These are phyloP conservation scores for Adansonia grandidieri DNA, from an alignment of 441 rosid species.

Conservation along the genomic window DNA sequence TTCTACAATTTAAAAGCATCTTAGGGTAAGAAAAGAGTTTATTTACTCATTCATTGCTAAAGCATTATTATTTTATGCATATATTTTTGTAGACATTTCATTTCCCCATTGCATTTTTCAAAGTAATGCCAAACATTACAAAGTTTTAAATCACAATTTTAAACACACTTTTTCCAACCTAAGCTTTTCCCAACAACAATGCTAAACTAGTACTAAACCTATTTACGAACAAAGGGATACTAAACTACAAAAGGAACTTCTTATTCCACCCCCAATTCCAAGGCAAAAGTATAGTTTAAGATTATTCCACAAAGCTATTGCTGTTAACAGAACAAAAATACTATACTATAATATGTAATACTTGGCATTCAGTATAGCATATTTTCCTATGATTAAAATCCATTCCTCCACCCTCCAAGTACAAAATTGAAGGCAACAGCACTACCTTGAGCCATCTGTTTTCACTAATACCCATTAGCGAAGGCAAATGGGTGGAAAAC, in stretches of 20 bases:
- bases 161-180: too few species aligned
- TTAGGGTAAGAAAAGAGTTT: neutral
- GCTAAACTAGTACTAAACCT: neutral
- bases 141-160: too few species aligned
- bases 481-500: neutral
- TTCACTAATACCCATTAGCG: neutral
- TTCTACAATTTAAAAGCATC: neutral
- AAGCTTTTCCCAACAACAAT: neutral
- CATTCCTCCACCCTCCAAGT: neutral
- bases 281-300: neutral
- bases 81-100: too few species aligned
- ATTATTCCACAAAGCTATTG: too few species aligned
- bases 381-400: neutral
- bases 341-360: neutral
- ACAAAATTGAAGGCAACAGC: neutral
- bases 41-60: neutral
- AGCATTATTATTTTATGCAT: neutral
- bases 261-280: neutral
- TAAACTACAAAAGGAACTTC: neutral
- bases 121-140: too few species aligned
- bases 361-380: neutral
- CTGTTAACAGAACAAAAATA: neutral
- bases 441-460: neutral
- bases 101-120: too few species aligned
- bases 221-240: neutral